Evolutionary conservation across 768 basidiomycete species (phyloP), one percentile per base, ranked within the genome.

Genomic region (Pleurotus eryngii): DNA sequence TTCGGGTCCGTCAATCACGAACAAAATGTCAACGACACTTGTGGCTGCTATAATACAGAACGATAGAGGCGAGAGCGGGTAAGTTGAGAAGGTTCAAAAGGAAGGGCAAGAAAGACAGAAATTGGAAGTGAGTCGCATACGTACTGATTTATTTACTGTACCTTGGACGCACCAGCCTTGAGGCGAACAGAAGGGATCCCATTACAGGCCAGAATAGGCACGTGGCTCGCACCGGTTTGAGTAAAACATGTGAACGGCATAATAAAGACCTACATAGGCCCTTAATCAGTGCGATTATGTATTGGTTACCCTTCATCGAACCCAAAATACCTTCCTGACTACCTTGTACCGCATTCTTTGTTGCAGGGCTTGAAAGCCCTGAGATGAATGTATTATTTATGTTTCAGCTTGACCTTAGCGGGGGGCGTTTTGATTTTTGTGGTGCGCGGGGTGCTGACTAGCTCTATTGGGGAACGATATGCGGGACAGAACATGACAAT

Each of bases 171-270:
- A 39, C 39, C 39, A 42, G 51, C 51, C 51, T 54, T 54, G 51
- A 54, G 51, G 51, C 51, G 51, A 54, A 54, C 51, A 54, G 51
- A 54, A 43, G 49, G 30, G 51, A 54, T 54, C 35, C 35, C 38
- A 35, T 35, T 40, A 42, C n/a, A n/a, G 42, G 42, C 42, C 20
- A 35, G 30, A 35, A 35, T 50, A 50, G 49, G 37, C 51, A 54
- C 51, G 51, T 54, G 51, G 51, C n/a, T 54, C 17, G 39, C 51
- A 42, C 51, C 49, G 26, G 22, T 54, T 54, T 45, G 42, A 17
- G 20, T 45, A 45, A 54, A 54, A 54, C 51, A 54, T 54, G 38
- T 20, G 43, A 39, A 40, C 42, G 39, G 35, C 51, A 38, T 35
- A 17, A 42, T 54, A 43, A 24, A 24, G n/a, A 38, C 51, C 49